A percentile compares a stretch with the other conserved stretches of the same genome.
phyloP scores from a whole-genome alignment of 805 yeast species.

The Debaryomyces castellii region DNA sequence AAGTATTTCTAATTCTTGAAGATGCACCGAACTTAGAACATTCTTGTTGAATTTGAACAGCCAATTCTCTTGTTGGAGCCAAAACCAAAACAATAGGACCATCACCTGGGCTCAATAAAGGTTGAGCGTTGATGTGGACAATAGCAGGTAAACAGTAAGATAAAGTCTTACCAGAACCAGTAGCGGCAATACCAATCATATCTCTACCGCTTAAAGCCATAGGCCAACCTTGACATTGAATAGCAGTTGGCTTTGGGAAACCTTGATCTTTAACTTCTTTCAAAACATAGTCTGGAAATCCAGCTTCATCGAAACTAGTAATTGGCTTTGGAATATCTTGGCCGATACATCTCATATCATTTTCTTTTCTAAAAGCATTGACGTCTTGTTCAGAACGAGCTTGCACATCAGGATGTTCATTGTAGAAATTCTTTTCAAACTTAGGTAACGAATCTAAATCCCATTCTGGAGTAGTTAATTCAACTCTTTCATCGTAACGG shows the following conservation, averaged over 20 bases:
- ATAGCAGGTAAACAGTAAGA: conserved; percentile 96
- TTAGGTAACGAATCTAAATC: conserved; percentile 74
- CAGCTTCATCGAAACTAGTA: conserved; percentile 91
- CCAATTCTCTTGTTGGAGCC: conserved; percentile 99
- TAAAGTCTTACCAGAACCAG: conserved; percentile 98
- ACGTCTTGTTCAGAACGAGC: conserved; percentile 75
- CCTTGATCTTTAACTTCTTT: conserved; percentile 88
- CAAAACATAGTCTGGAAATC: conserved; percentile 93
- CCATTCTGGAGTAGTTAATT: conserved; percentile 76
- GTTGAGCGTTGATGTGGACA: conserved; percentile 98
- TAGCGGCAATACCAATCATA: conserved; percentile 97
- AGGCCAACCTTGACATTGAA: conserved; percentile 99
- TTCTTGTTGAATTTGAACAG: conserved; percentile 95
- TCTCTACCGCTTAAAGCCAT: conserved; percentile 99
- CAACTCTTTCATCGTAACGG: conserved; percentile 42
- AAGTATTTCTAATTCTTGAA: conserved; percentile 92
- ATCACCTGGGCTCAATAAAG: conserved; percentile 87
- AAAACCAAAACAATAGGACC: conserved; percentile 95
- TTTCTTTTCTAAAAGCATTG: conserved; percentile 69
- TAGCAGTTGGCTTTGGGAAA: conserved; percentile 90
- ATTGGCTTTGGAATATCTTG: conserved; percentile 91
- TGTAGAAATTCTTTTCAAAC: conserved; percentile 93
- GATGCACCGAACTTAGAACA: conserved; percentile 91
- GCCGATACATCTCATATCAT: conserved; percentile 86
- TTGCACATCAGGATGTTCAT: conserved; percentile 78